phyloP scores from a whole-genome alignment of 164 flowering plant genomes.

The Taxillus chinensis region DNA sequence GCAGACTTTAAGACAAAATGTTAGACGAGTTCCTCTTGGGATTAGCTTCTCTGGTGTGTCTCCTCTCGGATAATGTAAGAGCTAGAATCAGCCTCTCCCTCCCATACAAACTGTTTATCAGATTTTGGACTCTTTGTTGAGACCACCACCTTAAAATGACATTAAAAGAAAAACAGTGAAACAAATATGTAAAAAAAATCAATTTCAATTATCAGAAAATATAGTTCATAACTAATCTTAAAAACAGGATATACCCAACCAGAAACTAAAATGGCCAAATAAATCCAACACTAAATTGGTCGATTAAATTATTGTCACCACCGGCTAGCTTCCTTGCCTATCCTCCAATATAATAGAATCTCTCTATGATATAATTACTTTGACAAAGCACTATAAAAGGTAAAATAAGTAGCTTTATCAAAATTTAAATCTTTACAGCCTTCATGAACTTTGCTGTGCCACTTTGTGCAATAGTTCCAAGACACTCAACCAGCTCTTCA shows the following conservation, averaged over 20 bases:
- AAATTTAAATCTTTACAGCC: constrained; percentile 60
- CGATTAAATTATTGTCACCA: constrained; percentile 84
- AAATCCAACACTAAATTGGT: constrained; percentile 99
- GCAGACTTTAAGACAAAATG: constrained; percentile 75
- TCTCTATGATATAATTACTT: neutral
- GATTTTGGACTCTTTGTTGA: no score
- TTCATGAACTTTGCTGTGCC: constrained; percentile 93
- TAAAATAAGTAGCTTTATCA: neutral
- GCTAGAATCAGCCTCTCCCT: no score
- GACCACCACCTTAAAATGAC: no score
- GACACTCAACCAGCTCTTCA: constrained; percentile 91
- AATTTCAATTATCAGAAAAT: neutral
- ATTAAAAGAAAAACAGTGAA: neutral
- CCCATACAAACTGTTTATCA: no score
- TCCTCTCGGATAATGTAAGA: no score
- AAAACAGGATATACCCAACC: constrained; percentile 47
- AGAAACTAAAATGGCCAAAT: constrained; percentile 88
- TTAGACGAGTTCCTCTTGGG: constrained; percentile 87
- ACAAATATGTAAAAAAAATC: neutral
- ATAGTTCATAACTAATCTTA: neutral
- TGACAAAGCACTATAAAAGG: neutral
- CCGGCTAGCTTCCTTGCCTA: constrained; percentile 89
- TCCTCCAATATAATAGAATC: constrained; percentile 41
- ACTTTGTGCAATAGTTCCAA: constrained; percentile 99
- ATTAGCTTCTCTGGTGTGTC: constrained; percentile 69